phyloP scores from a whole-genome alignment of 2,329 filamentous ascomycete species.

The Geosmithia flava region DNA sequence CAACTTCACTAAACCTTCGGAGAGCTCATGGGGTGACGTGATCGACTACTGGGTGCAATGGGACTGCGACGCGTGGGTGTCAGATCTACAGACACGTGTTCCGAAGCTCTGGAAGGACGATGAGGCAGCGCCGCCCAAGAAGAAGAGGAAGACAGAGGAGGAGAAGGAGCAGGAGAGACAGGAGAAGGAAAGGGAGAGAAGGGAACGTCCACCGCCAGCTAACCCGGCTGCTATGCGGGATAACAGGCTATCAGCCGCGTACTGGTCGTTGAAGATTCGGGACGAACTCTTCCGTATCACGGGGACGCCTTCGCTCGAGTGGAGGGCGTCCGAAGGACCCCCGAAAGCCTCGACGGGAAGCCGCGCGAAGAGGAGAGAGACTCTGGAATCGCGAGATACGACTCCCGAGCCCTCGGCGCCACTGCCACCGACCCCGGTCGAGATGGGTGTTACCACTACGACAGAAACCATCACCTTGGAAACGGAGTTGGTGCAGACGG shows the following conservation, averaged over 20 bases:
- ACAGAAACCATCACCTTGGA: not conserved
- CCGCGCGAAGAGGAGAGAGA: not conserved
- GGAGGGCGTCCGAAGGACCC: not conserved
- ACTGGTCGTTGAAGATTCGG: constrained; percentile 29
- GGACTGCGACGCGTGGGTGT: constrained; percentile 65
- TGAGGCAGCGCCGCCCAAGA: constrained; percentile 33
- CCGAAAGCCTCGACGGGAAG: not conserved
- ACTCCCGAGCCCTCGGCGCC: not conserved
- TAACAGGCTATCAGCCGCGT: constrained; percentile 31
- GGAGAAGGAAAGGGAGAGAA: no score
- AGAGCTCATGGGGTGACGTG: constrained; percentile 60
- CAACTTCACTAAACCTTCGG: constrained; percentile 59
- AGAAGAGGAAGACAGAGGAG: constrained; percentile 16
- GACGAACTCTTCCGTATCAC: constrained; percentile 23
- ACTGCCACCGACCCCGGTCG: not conserved
- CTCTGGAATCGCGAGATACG: not conserved
- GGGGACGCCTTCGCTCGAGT: constrained; percentile 5
- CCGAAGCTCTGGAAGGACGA: constrained; percentile 38
- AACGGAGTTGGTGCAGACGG: not conserved
- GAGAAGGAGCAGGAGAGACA: constrained; percentile 10
- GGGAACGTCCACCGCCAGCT: constrained; percentile 16
- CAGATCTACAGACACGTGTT: constrained; percentile 45
- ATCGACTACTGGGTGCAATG: constrained; percentile 66
- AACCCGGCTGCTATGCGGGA: constrained; percentile 31
- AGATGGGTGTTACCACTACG: not conserved